phyloP scores from a whole-genome alignment of 1,284 basidiomycete genomes.

The Leccinum pachyderme region DNA sequence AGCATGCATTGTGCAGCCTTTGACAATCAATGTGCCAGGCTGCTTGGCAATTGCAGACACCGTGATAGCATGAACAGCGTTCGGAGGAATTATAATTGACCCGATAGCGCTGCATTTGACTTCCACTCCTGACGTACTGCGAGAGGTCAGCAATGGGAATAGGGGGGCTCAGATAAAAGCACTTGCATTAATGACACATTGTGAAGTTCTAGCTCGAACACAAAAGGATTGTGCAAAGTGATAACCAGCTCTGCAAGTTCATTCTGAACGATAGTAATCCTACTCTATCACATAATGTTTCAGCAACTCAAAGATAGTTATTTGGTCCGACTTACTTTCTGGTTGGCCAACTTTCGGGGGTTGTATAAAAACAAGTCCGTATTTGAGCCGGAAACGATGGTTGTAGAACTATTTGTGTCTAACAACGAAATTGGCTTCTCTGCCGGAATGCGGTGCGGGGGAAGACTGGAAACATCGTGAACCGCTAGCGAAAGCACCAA shows the following conservation, averaged over 20 bases:
- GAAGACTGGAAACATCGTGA: constrained; percentile 49
- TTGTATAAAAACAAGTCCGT: constrained; percentile 89
- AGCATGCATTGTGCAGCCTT: constrained; percentile 78
- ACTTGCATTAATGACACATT: constrained; percentile 77
- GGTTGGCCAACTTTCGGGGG: constrained; percentile 60
- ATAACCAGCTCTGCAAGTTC: constrained; percentile 82
- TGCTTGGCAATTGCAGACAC: constrained; percentile 67
- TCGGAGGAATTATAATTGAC: constrained; percentile 67
- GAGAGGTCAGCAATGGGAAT: constrained; percentile 6
- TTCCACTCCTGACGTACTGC: constrained; percentile 77
- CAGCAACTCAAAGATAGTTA: constrained; percentile 3
- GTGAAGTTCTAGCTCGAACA: constrained; percentile 87
- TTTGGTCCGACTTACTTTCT: constrained; percentile 49
- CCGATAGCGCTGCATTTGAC: constrained; percentile 64
- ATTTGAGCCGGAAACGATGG: constrained; percentile 50
- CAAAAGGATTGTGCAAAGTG: constrained; percentile 87
- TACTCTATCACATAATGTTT: constrained; percentile 39
- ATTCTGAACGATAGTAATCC: constrained; percentile 75
- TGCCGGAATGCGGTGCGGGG: constrained; percentile 66
- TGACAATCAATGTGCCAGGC: constrained; percentile 68
- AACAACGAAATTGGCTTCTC: constrained; percentile 68
- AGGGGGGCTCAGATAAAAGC: neutral
- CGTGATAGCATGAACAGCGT: constrained; percentile 71
- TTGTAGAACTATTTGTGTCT: constrained; percentile 38
- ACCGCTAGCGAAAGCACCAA: neutral